These are phyloP conservation scores for Colletotrichum tropicicola DNA, from an alignment of 2,329 filamentous ascomycete species.

Conservation along the genomic window DNA sequence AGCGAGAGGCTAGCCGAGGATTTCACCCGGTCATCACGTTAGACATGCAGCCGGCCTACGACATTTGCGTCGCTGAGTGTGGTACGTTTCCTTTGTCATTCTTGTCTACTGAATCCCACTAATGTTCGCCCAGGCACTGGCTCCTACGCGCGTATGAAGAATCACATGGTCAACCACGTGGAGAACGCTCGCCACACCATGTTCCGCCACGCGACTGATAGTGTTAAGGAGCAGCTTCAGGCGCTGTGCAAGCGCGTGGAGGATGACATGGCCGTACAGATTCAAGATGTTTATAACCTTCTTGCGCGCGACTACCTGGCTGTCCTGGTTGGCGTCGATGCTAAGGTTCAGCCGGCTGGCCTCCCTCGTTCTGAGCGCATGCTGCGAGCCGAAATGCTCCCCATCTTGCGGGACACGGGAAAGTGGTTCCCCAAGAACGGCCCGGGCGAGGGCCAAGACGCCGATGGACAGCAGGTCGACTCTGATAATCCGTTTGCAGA, in stretches of 20 bases:
- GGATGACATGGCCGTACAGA: neutral
- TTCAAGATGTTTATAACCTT: slow-evolving; percentile 21
- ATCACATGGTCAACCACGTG: slow-evolving; percentile 35
- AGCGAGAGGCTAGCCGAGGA: slow-evolving; percentile 35
- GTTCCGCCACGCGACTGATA: slow-evolving; percentile 31
- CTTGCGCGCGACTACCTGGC: slow-evolving; percentile 21
- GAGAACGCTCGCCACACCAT: slow-evolving; percentile 22
- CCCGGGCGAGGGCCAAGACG: neutral
- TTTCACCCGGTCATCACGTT: slow-evolving; percentile 34
- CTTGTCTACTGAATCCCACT: neutral
- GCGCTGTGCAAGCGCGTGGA: neutral
- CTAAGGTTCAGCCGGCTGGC: neutral
- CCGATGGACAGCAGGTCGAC: neutral
- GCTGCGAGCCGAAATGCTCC: neutral
- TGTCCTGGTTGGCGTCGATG: slow-evolving; percentile 13
- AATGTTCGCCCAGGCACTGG: slow-evolving; percentile 31
- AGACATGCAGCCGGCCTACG: slow-evolving; percentile 34
- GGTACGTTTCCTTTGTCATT: neutral
- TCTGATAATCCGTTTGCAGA: neutral
- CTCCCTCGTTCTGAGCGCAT: neutral
- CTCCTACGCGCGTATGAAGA: slow-evolving; percentile 37
- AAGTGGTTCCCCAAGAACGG: neutral
- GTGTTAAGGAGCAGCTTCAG: slow-evolving; percentile 31
- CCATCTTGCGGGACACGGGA: neutral
- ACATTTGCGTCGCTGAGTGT: slow-evolving; percentile 25